Evolutionary conservation across 1,284 basidiomycete genomes (phyloP), one percentile per base, ranked within the genome.

Genomic region (Prillingera fragicola): DNA sequence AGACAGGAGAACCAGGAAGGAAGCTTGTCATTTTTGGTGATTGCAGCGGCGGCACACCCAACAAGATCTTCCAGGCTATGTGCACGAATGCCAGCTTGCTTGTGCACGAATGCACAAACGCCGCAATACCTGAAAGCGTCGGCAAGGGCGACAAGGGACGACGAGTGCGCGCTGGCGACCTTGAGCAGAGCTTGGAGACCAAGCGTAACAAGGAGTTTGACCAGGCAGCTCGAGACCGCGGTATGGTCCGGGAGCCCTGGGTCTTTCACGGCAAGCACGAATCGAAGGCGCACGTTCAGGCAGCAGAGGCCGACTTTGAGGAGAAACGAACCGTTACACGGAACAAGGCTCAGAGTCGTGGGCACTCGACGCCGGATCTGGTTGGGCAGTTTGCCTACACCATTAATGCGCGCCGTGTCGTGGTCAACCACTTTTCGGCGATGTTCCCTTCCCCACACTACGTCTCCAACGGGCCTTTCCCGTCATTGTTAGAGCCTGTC

Each of bases 101-200:
- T 4, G 54, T 72, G 6, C 89, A 94, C 67, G 89, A 94, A 72
- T 82, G 85, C 17, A 91, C 87, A 3, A 89, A 92, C 65, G 81
- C 83, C 1, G 80, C 78, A 54, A 81, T 92, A 26, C 83, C 86
- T 6, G 60, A 62, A 8, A 46, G 54, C 10, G 67, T 73, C 24
- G 67, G 69, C 32, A 54, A 60, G 42, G 60, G 62, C 10, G 61
- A 65, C 40, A 61, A 62, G 48, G 64, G 59, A 13, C 43, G 59
- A 42, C 51, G 50, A 8, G 58, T 65, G 22, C 55, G 65, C 9
- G 56, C 59, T 3, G 50, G 48, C 8, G 62, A 59, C 14, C 37
- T 69, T 18, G 67, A 70, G 22, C 62, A 66, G 33, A 67, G 63
- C 31, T 47, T 66, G 21, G 62, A 73, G 19, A 45, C 56, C 23